A percentile compares a stretch with the other conserved stretches of the same genome.
These are phyloP conservation scores for Barnettozyma siamensis DNA, from an alignment of 805 yeast genomes.

Conservation along the genomic window DNA sequence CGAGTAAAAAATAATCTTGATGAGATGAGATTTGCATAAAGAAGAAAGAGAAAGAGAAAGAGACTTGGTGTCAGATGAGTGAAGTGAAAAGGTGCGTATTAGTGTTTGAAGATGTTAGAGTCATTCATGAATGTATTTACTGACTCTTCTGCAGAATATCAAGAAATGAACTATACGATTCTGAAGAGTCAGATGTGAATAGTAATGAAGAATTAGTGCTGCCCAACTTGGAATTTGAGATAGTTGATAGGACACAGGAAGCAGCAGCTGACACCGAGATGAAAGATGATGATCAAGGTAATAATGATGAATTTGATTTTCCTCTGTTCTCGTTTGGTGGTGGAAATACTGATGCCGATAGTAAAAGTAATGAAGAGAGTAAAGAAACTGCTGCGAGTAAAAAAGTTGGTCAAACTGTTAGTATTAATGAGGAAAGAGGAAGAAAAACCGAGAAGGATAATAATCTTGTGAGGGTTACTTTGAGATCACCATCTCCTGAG, in stretches of 20 bases:
- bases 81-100: constrained; percentile 8
- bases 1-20: no score
- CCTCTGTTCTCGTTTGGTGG: constrained; percentile 25
- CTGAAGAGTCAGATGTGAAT: constrained; percentile 9
- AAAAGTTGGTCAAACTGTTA: no score
- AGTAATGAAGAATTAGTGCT: constrained; percentile 13
- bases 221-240: constrained; percentile 24
- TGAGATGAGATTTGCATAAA: background rate
- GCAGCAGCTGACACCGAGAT: background rate
- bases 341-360: background rate
- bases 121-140: background rate
- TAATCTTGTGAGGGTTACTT: constrained; percentile 14
- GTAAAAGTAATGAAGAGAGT: background rate
- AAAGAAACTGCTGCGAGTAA: no score
- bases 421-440: constrained; percentile 12
- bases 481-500: constrained; percentile 24
- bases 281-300: background rate
- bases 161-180: constrained; percentile 18
- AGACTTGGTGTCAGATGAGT: constrained; percentile 6
- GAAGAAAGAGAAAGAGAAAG: no score
- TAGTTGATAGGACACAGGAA: constrained; percentile 11
- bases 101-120: no score
- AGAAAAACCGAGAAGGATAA: constrained; percentile 9
- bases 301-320: constrained; percentile 21
- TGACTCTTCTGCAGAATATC: constrained; percentile 15